phyloP scores from a whole-genome alignment of 257 asterid genomes.

The Solanum phureja region DNA sequence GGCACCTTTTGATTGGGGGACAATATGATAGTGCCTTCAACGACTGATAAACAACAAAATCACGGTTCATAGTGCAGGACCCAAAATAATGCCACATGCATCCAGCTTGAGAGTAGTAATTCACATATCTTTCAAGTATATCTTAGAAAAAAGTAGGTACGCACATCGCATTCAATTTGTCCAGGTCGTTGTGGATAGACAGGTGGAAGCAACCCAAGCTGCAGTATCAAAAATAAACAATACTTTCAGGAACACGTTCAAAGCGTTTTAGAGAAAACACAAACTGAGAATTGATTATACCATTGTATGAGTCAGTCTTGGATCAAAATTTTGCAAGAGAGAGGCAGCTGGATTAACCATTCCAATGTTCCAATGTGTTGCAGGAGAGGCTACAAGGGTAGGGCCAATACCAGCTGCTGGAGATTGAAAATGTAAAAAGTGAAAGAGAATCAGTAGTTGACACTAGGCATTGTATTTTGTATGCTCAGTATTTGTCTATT shows the following conservation, averaged over 20 bases:
- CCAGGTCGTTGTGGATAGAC: conserved; percentile 92
- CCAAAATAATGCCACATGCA: background rate
- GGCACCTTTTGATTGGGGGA: background rate
- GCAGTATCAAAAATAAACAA: conserved; percentile 32
- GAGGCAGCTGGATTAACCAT: conserved; percentile 60
- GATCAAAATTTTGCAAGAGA: conserved; percentile 57
- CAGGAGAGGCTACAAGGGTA: conserved; percentile 53
- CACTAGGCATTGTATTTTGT: background rate
- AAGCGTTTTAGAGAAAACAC: background rate
- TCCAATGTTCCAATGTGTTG: conserved; percentile 55
- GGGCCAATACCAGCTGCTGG: conserved; percentile 53
- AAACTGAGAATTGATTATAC: conserved; percentile 22
- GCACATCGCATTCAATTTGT: conserved; percentile 81
- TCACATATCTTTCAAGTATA: background rate
- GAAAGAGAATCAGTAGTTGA: background rate
- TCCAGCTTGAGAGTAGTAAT: background rate
- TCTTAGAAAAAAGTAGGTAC: conserved; percentile 18
- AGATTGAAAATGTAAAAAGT: background rate
- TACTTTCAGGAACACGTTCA: conserved; percentile 1
- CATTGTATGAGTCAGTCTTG: conserved; percentile 59
- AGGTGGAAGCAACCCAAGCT: conserved; percentile 57
- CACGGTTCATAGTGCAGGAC: background rate
- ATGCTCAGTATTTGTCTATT: background rate
- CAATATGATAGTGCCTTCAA: background rate
- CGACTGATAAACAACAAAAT: background rate